Evolutionary conservation across 2,329 filamentous ascomycete genomes (phyloP).

Genomic region (Cercospora sp.): DNA sequence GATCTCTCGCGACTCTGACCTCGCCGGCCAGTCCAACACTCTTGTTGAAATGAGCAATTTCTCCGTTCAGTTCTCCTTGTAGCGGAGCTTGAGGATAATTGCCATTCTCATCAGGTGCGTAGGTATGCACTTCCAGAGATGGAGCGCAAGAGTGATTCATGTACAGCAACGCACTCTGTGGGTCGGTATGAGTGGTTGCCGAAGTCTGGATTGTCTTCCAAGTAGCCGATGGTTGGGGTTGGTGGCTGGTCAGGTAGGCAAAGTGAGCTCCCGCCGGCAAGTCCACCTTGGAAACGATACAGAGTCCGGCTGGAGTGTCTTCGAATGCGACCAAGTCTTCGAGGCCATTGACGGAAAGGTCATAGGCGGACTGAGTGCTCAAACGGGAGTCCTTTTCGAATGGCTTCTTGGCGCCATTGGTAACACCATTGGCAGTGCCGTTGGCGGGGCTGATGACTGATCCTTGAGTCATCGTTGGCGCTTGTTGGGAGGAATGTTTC

Average conservation of each 20-base stretch:
- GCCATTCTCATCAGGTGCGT: conserved; percentile 30
- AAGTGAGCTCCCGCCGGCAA: conserved; percentile 55
- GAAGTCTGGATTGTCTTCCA: conserved; percentile 57
- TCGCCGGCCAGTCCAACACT: conserved; percentile 27
- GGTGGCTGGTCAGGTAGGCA: conserved; percentile 51
- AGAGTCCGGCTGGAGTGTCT: conserved; percentile 43
- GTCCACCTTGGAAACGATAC: conserved; percentile 52
- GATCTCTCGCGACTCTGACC: conserved; percentile 36
- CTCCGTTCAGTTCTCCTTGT: conserved; percentile 26
- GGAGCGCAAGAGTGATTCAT: conserved; percentile 59
- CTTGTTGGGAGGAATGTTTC: neutral
- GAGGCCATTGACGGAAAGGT: conserved; percentile 39
- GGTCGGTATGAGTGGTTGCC: conserved; percentile 54
- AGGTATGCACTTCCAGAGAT: conserved; percentile 56
- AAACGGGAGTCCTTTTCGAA: conserved; percentile 15
- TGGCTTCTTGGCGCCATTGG: conserved; percentile 17
- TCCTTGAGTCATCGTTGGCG: conserved; percentile 19
- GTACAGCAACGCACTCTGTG: conserved; percentile 59
- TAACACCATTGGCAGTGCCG: conserved; percentile 17
- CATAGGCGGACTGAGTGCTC: conserved; percentile 24
- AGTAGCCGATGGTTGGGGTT: conserved; percentile 45
- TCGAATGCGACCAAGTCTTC: conserved; percentile 43
- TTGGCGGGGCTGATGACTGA: conserved; percentile 10
- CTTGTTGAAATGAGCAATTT: conserved; percentile 16
- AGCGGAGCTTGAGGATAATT: conserved; percentile 30